phyloP scores from a whole-genome alignment of 2,329 filamentous ascomycete genomes.

The Fusarium scirpi region DNA sequence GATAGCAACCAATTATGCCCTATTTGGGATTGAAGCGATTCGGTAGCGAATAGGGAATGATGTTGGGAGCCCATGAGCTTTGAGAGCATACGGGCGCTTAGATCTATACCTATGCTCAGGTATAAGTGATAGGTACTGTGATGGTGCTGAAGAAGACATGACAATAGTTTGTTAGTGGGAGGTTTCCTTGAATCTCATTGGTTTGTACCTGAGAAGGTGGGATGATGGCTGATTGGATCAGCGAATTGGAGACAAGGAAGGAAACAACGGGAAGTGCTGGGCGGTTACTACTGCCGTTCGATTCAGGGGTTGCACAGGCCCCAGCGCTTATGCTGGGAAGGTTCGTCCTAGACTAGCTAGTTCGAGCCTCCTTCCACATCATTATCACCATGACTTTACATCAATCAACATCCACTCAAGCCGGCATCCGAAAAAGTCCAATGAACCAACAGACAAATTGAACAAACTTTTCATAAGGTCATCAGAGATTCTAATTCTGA shows the following conservation, averaged over 20 bases:
- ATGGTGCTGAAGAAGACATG: conserved; percentile 16
- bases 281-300: conserved; percentile 10
- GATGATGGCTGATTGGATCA: neutral
- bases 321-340: conserved; percentile 22
- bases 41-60: conserved; percentile 12
- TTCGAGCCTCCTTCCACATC: neutral
- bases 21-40: neutral
- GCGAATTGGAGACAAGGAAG: conserved; percentile 21
- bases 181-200: conserved; percentile 2
- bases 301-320: conserved; percentile 16
- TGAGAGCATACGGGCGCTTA: conserved; percentile 34
- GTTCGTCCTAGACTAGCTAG: neutral
- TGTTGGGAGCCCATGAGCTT: neutral
- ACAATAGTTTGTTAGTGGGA: conserved; percentile 16
- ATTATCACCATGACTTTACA: conserved; percentile 1
- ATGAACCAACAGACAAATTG: neutral
- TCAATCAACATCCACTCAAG: neutral
- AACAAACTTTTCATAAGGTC: neutral
- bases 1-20: conserved; percentile 1
- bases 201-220: conserved; percentile 17
- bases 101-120: neutral
- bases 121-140: conserved; percentile 2
- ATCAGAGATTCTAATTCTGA: conserved; percentile 5
- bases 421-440: neutral
- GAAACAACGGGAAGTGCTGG: neutral